A percentile compares a stretch with the other conserved stretches of the same genome.
Conservation (phyloP, 2,329 filamentous ascomycete species). For the Aspergillus fumigatus region DNA sequence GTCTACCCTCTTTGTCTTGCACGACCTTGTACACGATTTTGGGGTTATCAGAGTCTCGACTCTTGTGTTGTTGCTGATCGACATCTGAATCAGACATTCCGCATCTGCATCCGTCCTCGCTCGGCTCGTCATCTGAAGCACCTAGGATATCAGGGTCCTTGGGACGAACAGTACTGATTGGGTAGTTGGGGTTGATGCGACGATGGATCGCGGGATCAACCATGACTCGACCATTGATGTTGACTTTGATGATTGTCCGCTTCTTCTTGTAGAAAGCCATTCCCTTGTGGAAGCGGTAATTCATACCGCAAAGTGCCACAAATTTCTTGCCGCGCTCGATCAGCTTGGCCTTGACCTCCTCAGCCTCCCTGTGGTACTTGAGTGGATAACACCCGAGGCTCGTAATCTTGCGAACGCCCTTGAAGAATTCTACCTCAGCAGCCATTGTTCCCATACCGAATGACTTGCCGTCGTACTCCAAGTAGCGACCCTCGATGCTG, state of each 20-base stretch:
- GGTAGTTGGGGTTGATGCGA: constrained; percentile 81
- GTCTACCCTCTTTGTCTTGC: constrained; percentile 49
- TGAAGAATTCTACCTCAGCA: constrained; percentile 69
- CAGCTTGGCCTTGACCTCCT: constrained; percentile 59
- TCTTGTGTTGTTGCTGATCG: constrained; percentile 36
- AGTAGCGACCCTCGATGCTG: constrained; percentile 66
- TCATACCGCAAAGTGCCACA: constrained; percentile 71
- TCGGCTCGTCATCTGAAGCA: constrained; percentile 39
- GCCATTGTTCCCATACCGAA: constrained; percentile 72
- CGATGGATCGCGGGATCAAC: constrained; percentile 78
- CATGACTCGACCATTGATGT: constrained; percentile 84
- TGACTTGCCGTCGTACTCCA: constrained; percentile 83
- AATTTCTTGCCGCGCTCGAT: constrained; percentile 83
- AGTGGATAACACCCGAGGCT: constrained; percentile 73
- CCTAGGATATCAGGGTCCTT: constrained; percentile 62
- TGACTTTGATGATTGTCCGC: constrained; percentile 69
- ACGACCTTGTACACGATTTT: constrained; percentile 50
- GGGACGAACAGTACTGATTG: constrained; percentile 67
- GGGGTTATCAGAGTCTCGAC: constrained; percentile 29
- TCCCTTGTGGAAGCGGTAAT: constrained; percentile 78
- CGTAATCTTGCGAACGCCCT: constrained; percentile 76
- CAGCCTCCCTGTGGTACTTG: constrained; percentile 70
- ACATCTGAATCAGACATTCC: constrained; percentile 31
- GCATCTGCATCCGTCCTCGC: constrained; percentile 41
- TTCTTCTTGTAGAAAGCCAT: constrained; percentile 83